Conservation (phyloP, 2,329 filamentous ascomycete species). For the Clonostachys chloroleuca region DNA sequence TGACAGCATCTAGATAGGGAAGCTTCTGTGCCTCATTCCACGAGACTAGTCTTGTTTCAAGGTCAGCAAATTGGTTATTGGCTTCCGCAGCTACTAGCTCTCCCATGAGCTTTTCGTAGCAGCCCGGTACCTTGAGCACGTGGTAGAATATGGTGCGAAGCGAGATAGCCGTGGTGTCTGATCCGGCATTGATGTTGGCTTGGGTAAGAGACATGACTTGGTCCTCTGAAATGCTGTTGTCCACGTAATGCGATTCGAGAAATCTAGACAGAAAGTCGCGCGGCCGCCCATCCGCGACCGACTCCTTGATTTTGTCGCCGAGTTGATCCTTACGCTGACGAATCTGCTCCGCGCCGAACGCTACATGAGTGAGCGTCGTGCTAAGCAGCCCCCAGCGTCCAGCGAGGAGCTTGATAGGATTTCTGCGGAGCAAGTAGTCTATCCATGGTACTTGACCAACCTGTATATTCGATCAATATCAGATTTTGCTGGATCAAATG, state of each 20-base stretch:
- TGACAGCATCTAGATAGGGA: neutral
- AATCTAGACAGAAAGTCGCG: constrained; percentile 2
- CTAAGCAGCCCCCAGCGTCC: no score
- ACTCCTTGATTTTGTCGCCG: no score
- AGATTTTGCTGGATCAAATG: no score
- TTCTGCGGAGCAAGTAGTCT: constrained; percentile 68
- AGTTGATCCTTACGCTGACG: no score
- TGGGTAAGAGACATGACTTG: constrained; percentile 14
- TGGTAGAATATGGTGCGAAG: constrained; percentile 38
- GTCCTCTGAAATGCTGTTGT: constrained; percentile 1
- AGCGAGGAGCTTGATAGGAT: constrained; percentile 44
- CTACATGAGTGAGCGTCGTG: no score
- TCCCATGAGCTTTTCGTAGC: constrained; percentile 11
- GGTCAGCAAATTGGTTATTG: constrained; percentile 1
- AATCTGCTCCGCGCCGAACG: no score
- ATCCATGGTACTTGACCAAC: constrained; percentile 62
- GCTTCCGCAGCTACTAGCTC: constrained; percentile 8
- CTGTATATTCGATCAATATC: no score
- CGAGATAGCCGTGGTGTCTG: constrained; percentile 42
- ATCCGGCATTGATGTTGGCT: constrained; percentile 28
- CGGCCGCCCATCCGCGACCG: no score
- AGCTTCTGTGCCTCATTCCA: neutral
- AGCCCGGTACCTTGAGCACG: constrained; percentile 24
- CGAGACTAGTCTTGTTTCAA: constrained; percentile 52
- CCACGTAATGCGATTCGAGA: constrained; percentile 24